A percentile compares a stretch with the other conserved stretches of the same genome.
phyloP scores from a whole-genome alignment of 2,329 filamentous ascomycete species.

The Aspergillus ustus region DNA sequence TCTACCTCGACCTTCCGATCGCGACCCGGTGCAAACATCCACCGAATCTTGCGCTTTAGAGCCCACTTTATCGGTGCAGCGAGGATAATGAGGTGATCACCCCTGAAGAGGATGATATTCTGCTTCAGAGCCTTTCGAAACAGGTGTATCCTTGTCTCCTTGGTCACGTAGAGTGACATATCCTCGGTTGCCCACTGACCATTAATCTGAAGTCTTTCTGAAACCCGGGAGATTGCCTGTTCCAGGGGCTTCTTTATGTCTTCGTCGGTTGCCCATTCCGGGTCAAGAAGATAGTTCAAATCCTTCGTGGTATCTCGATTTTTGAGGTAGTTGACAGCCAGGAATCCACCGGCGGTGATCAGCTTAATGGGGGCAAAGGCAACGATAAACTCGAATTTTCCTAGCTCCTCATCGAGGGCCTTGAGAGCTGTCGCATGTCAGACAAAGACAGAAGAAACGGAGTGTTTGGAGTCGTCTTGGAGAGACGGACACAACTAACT shows the following conservation, averaged over 20 bases:
- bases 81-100: conserved; percentile 33
- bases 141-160: conserved; percentile 27
- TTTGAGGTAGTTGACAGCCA: conserved; percentile 35
- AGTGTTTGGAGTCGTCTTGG: neutral
- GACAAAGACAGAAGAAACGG: neutral
- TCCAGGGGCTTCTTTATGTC: conserved; percentile 36
- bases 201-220: conserved; percentile 27
- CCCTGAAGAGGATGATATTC: conserved; percentile 37
- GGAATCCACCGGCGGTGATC: conserved; percentile 37
- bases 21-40: conserved; percentile 31
- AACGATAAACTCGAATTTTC: conserved; percentile 33
- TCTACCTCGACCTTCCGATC: conserved; percentile 33
- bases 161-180: conserved; percentile 37
- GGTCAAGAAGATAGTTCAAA: conserved; percentile 39
- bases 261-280: conserved; percentile 37
- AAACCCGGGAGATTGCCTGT: conserved; percentile 30
- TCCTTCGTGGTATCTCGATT: conserved; percentile 38
- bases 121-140: conserved; percentile 37
- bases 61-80: conserved; percentile 43
- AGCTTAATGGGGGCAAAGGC: conserved; percentile 40
- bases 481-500: conserved; percentile 5
- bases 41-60: conserved; percentile 39
- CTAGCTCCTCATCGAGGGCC: conserved; percentile 36
- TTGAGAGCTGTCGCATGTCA: conserved; percentile 25
- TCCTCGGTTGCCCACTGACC: conserved; percentile 38